A percentile compares a stretch with the other conserved stretches of the same genome.
These are phyloP conservation scores for Apiotrichum veenhuisii DNA, from an alignment of 1,284 basidiomycete genomes.

Conservation along the genomic window DNA sequence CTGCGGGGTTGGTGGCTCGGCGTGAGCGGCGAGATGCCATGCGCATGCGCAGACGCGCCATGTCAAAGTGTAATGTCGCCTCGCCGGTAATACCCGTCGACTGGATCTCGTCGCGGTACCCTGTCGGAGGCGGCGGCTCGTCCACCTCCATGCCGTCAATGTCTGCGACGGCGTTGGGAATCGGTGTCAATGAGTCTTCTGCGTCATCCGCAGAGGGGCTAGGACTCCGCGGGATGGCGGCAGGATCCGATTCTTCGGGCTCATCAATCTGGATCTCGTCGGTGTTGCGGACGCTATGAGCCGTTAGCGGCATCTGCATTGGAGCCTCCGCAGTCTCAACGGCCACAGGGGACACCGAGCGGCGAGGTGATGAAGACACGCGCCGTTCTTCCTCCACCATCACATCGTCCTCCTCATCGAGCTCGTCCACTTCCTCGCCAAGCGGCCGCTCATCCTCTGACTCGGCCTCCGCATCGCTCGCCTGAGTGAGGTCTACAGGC, in stretches of 20 bases:
- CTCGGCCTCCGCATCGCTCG: constrained; percentile 10
- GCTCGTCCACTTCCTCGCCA: constrained; percentile 28
- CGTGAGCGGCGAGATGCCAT: constrained; percentile 13
- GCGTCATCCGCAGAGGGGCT: too few species aligned
- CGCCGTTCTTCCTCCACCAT: background rate
- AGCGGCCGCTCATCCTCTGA: constrained; percentile 13
- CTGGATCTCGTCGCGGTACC: constrained; percentile 40
- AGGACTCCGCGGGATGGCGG: too few species aligned
- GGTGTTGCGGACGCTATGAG: background rate
- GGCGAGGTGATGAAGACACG: too few species aligned
- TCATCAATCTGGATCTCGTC: background rate
- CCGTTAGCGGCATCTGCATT: too few species aligned
- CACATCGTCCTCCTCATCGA: constrained; percentile 11
- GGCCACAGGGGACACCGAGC: too few species aligned
- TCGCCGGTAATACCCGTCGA: constrained; percentile 31
- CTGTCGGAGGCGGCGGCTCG: background rate
- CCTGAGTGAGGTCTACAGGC: constrained; percentile 8
- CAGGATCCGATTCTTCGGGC: background rate
- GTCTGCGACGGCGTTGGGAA: background rate
- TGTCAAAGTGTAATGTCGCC: constrained; percentile 36
- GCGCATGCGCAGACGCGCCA: constrained; percentile 28
- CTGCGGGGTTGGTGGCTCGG: background rate
- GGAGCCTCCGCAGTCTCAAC: background rate
- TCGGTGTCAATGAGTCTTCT: background rate
- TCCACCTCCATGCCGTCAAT: constrained; percentile 2